These are phyloP conservation scores for Solanum infundibuliforme DNA, from an alignment of 257 asterid species.

Conservation along the genomic window DNA sequence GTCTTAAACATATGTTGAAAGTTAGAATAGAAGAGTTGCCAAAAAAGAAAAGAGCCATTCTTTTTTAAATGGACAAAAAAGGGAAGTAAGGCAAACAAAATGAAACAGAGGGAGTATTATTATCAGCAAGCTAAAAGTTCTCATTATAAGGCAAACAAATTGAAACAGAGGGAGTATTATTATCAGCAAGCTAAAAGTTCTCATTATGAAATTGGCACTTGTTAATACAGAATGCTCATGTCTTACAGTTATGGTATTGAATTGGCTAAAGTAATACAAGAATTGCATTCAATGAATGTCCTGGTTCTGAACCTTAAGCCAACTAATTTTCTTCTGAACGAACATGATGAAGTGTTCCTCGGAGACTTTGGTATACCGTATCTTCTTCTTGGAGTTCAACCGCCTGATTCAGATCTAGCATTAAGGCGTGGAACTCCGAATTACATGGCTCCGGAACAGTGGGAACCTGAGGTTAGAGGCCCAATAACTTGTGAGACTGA, in stretches of 20 bases:
- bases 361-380: conserved; percentile 61
- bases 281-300: conserved; percentile 37
- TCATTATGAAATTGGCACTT: not conserved
- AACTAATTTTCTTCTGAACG: conserved; percentile 48
- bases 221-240: conserved; percentile 1
- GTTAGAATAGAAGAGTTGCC: not conserved
- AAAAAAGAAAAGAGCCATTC: not conserved
- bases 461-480: conserved; percentile 64
- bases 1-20: not conserved
- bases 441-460: conserved; percentile 72
- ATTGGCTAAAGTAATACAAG: conserved; percentile 41
- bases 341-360: conserved; percentile 27
- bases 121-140: not conserved
- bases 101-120: not conserved
- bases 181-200: not conserved
- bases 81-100: not conserved
- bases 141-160: not conserved
- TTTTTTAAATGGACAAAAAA: not conserved
- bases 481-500: conserved; percentile 56
- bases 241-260: conserved; percentile 43
- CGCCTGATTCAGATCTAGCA: conserved; percentile 23
- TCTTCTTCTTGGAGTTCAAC: conserved; percentile 42
- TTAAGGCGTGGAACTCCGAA: conserved; percentile 46
- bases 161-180: not conserved
- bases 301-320: conserved; percentile 58